Conservation (phyloP, 78 protist species). For the Speleostelium caveatum region DNA sequence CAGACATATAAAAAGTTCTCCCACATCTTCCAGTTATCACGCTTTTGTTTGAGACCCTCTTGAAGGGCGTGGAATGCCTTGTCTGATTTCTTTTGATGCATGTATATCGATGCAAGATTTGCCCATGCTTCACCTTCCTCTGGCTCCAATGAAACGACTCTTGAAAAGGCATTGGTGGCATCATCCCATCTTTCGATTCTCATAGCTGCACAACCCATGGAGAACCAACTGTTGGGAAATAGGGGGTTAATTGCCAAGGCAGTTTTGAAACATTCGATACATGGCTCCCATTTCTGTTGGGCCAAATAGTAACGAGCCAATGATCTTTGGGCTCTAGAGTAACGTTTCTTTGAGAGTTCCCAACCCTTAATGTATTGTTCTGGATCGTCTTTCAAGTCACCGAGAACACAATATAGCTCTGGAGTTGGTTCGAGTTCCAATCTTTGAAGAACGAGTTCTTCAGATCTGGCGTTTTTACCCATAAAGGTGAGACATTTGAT, state of each 20-base stretch:
- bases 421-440: slow-evolving; percentile 71
- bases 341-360: slow-evolving; percentile 68
- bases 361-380: slow-evolving; percentile 61
- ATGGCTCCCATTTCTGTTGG: slow-evolving; percentile 18
- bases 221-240: slow-evolving; percentile 83
- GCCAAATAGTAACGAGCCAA: slow-evolving; percentile 48
- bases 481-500: slow-evolving; percentile 69
- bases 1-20: slow-evolving; percentile 81
- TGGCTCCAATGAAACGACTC: slow-evolving; percentile 78
- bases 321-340: slow-evolving; percentile 82
- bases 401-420: slow-evolving; percentile 78
- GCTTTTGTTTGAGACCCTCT: slow-evolving; percentile 65
- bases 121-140: slow-evolving; percentile 86
- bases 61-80: slow-evolving; percentile 64
- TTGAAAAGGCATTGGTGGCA: slow-evolving; percentile 46
- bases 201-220: slow-evolving; percentile 85
- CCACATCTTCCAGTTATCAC: slow-evolving; percentile 91
- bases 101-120: slow-evolving; percentile 83
- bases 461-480: slow-evolving; percentile 74
- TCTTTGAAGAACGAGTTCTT: slow-evolving; percentile 62
- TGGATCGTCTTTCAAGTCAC: slow-evolving; percentile 73
- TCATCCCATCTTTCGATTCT: slow-evolving; percentile 66
- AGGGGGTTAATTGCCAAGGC: slow-evolving; percentile 83
- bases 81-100: slow-evolving; percentile 46
- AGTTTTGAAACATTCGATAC: slow-evolving; percentile 24